These are phyloP conservation scores for Pythium utonaiense DNA, from an alignment of 352 stramenopile species.

Conservation along the genomic window DNA sequence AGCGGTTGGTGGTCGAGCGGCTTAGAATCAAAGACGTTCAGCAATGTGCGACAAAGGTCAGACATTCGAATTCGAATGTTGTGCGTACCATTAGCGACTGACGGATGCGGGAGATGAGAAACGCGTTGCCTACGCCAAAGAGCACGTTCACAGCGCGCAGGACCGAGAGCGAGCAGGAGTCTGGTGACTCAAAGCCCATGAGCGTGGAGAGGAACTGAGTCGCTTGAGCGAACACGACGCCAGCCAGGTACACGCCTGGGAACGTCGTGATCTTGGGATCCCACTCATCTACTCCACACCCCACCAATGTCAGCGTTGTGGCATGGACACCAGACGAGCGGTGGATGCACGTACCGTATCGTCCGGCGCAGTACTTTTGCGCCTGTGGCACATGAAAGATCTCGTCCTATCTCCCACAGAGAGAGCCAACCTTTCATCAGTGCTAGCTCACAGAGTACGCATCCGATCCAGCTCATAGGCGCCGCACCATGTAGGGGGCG, in stretches of 20 bases:
- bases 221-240: conserved; percentile 36
- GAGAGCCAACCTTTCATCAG: not conserved
- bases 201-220: conserved; percentile 12
- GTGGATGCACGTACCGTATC: conserved; percentile 42
- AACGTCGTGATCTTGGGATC: conserved; percentile 93
- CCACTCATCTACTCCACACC: conserved; percentile 56
- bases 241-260: conserved; percentile 80
- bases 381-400: conserved; percentile 83
- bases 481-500: conserved; percentile 66
- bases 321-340: too few species aligned
- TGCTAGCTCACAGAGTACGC: conserved; percentile 7
- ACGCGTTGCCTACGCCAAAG: conserved; percentile 60
- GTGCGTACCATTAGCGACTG: conserved; percentile 29
- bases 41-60: not conserved
- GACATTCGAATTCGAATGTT: conserved; percentile 2
- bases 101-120: conserved; percentile 50
- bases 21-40: conserved; percentile 4
- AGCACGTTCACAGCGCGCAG: conserved; percentile 49
- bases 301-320: not conserved
- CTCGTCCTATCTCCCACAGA: conserved; percentile 55
- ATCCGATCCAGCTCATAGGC: not conserved
- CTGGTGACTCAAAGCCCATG: not conserved
- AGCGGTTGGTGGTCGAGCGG: conserved; percentile 56
- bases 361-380: conserved; percentile 71
- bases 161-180: not conserved